A percentile compares a stretch with the other conserved stretches of the same genome.
Conservation (phyloP, 257 asterid species). For the Solanum chmielewskii region DNA sequence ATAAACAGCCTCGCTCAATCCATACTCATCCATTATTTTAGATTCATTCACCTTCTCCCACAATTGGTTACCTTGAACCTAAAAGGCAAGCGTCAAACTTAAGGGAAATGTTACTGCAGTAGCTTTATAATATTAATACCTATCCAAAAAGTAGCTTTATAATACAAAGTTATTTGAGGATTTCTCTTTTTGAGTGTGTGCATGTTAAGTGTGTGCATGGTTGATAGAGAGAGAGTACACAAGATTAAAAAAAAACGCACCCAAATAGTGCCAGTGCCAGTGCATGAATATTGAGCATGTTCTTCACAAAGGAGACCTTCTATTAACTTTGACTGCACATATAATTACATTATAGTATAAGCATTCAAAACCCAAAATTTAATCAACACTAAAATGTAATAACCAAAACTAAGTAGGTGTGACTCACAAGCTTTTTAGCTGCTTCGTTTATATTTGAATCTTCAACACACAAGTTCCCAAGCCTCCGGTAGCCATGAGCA, state of each 20-base stretch:
- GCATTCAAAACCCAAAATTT: background rate
- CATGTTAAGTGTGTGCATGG: background rate
- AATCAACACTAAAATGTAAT: background rate
- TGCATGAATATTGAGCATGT: conserved; percentile 56
- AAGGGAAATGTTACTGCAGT: background rate
- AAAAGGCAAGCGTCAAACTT: background rate
- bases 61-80: conserved; percentile 59
- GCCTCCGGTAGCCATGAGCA: conserved; percentile 45
- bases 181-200: background rate
- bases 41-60: conserved; percentile 30
- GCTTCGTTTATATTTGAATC: conserved; percentile 55
- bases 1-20: conserved; percentile 34
- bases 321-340: conserved; percentile 61
- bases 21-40: conserved; percentile 20
- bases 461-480: conserved; percentile 62
- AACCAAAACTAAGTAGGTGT: conserved; percentile 1
- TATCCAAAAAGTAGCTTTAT: background rate
- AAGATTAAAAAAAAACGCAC: conserved; percentile 25
- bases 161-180: background rate
- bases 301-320: conserved; percentile 53
- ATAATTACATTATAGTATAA: conserved; percentile 12
- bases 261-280: conserved; percentile 66
- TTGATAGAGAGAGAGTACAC: background rate
- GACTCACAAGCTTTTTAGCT: conserved; percentile 49
- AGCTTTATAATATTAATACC: background rate